Percentiles rank a stretch among this genome's conserved stretches.
These are phyloP conservation scores for Pelargonium australe DNA, from an alignment of 441 rosid species.

Conservation along the genomic window DNA sequence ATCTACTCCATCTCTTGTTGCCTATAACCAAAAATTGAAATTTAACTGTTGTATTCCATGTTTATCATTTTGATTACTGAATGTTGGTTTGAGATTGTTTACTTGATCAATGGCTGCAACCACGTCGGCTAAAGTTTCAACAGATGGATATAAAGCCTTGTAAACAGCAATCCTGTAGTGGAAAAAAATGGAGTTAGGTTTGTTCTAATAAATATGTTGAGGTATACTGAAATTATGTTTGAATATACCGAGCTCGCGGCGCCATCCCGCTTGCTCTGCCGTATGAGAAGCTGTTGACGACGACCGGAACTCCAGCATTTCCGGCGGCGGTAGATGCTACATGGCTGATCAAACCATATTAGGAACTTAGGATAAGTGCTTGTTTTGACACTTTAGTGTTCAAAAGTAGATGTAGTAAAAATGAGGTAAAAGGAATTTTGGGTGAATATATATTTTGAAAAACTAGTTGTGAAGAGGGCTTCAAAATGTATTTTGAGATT, in stretches of 20 bases:
- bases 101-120: constrained; percentile 72
- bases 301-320: constrained; percentile 53
- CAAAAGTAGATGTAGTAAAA: too few relatives aligned
- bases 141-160: constrained; percentile 51
- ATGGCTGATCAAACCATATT: constrained; percentile 35
- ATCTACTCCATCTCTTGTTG: constrained; percentile 55
- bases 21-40: constrained; percentile 25
- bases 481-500: too few relatives aligned
- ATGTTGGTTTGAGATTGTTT: background rate
- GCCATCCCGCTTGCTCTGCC: constrained; percentile 68
- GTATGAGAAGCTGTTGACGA: constrained; percentile 43
- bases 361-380: background rate
- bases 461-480: too few relatives aligned
- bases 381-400: too few relatives aligned
- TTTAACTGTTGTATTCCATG: background rate
- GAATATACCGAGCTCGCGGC: constrained; percentile 55
- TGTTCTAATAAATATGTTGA: too few relatives aligned
- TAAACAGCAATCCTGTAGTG: constrained; percentile 51
- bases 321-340: constrained; percentile 65
- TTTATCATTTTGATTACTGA: background rate
- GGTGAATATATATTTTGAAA: too few relatives aligned
- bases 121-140: constrained; percentile 54
- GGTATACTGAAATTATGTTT: background rate
- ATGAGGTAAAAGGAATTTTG: too few relatives aligned
- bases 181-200: background rate